Base-by-base conservation (phyloP, 2,329 filamentous ascomycete genomes). In the Epichloe elymi region DNA sequence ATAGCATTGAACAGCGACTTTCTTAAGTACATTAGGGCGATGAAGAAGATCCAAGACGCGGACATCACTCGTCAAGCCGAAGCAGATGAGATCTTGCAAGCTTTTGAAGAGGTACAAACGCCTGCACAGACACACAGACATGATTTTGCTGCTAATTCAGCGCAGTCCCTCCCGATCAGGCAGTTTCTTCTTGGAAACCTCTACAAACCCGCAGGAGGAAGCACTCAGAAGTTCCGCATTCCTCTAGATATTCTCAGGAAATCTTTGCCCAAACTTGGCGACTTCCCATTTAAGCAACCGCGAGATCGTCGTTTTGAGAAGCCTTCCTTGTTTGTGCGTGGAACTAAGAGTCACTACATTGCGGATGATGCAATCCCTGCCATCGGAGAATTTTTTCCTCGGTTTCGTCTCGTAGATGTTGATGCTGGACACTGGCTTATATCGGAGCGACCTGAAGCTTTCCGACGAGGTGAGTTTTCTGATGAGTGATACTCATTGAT, bases 131-230 rank as follows among this genome's bases (percentile, higher is more conserved):
- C 26, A 33, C n/a, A 23, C 26, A 11, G 33, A 7, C 26, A 41
- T 40, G n/a, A 35, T 14, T 14, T 35, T 3, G 19, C 30, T 20
- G n/a, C 39, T 49, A 23, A 46, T 35, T 12, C 14, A 3, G 15
- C 7, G 36, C 20, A 62, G 73, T 80, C 83, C 14, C 67, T 94
- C 4, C 72, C 82, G 0, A 84, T 98, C 57, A 83, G 93, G 2
- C 90, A 96, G 63, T 98, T 97, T 66, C 77, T 98, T 15, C 78
- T 98, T 1, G 88, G 86, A 11, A 98, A 97, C 63, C 73, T 97
- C 39, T 68, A 85, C 57, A 79, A 82, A 5, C 72, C 74, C 0
- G 40, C 58, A 8, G 68, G 65, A 15, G 69, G 74, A 48, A 72
- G 76, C 35, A 72, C 72, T 2, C 77, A 85, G 59, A 82, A 79